These are phyloP conservation scores for Rhizoclosmatium sp. DNA, from an alignment of 192 early-diverging fungal species.

Conservation along the genomic window DNA sequence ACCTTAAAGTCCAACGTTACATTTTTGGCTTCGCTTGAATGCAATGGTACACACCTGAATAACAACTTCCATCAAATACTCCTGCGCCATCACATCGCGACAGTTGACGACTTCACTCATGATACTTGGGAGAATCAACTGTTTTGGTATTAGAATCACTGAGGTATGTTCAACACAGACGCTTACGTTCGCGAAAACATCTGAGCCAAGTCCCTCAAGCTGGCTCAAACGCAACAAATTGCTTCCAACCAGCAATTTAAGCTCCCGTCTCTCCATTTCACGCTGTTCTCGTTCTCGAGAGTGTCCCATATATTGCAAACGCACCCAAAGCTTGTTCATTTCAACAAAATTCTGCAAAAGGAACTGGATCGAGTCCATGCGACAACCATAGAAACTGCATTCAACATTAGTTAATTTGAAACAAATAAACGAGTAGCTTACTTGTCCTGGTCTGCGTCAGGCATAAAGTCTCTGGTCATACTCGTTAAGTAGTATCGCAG, in stretches of 20 bases:
- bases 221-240: conserved; percentile 95
- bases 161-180: not conserved
- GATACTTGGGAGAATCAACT: conserved; percentile 88
- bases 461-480: conserved; percentile 95
- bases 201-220: conserved; percentile 85
- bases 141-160: not conserved
- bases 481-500: conserved; percentile 93
- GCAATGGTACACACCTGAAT: conserved; percentile 83
- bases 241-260: conserved; percentile 94
- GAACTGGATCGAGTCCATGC: conserved; percentile 94
- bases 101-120: conserved; percentile 97
- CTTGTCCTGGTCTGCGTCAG: conserved; percentile 68
- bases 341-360: conserved; percentile 98
- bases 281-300: conserved; percentile 92
- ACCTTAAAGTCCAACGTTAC: conserved; percentile 58
- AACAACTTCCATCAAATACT: conserved; percentile 99
- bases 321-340: conserved; percentile 99
- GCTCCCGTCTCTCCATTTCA: conserved; percentile 94
- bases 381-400: conserved; percentile 78
- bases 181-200: conserved; percentile 77
- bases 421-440: conserved; percentile 1
- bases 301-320: conserved; percentile 96
- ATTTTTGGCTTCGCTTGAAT: conserved; percentile 92
- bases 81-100: conserved; percentile 97
- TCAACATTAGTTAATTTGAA: conserved; percentile 6